Conservation (phyloP, 768 basidiomycete species). For the Lactifluus subvellereus region DNA sequence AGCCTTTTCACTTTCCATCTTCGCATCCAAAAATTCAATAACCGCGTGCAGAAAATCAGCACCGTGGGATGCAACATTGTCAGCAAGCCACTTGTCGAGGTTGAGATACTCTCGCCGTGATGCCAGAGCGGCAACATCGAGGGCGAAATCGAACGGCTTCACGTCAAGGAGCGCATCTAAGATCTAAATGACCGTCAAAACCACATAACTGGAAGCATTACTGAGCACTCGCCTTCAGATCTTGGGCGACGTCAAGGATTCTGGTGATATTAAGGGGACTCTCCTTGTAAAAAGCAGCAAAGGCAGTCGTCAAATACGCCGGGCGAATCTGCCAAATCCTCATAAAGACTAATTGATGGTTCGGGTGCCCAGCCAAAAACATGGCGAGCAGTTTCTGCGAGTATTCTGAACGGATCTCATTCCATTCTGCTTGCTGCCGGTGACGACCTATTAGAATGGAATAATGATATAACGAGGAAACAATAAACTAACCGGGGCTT, state of each 20-base stretch:
- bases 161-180: slow-evolving; percentile 89
- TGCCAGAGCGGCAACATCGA: slow-evolving; percentile 92
- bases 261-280: slow-evolving; percentile 90
- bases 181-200: slow-evolving; percentile 46
- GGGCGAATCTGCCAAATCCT: slow-evolving; percentile 91
- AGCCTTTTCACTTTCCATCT: slow-evolving; percentile 85
- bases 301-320: slow-evolving; percentile 76
- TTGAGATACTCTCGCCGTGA: slow-evolving; percentile 92
- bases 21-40: slow-evolving; percentile 84
- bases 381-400: slow-evolving; percentile 77
- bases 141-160: slow-evolving; percentile 80
- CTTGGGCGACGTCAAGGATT: slow-evolving; percentile 92
- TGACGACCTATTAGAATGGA: slow-evolving; percentile 22
- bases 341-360: slow-evolving; percentile 96
- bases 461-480: background rate
- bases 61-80: slow-evolving; percentile 77
- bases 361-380: slow-evolving; percentile 90
- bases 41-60: slow-evolving; percentile 82
- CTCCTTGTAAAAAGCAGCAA: slow-evolving; percentile 89
- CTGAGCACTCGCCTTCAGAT: slow-evolving; percentile 65
- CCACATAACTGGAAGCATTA: background rate
- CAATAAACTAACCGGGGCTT: slow-evolving; percentile 67
- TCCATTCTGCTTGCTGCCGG: slow-evolving; percentile 72
- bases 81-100: slow-evolving; percentile 93
- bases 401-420: slow-evolving; percentile 82